Conservation (phyloP, 192 early-diverging fungal genomes). For the Entomortierella lignicola region DNA sequence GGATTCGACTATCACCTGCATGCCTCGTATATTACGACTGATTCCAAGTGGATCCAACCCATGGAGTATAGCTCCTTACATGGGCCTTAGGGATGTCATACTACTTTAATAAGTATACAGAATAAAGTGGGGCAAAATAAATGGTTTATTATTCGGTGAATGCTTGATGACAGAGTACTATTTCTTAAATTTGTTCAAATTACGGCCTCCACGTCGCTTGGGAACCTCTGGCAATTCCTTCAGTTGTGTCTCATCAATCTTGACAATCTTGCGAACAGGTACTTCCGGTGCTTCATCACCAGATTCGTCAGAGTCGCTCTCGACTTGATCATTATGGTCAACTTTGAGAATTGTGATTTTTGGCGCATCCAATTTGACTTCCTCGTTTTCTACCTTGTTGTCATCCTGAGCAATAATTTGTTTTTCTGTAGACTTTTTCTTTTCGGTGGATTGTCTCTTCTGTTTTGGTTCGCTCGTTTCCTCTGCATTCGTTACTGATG, state of each 20-base stretch:
- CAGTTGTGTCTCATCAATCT: constrained; percentile 28
- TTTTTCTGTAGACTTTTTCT: constrained; percentile 5
- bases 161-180: not conserved
- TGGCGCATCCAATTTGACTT: constrained; percentile 8
- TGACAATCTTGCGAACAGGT: constrained; percentile 36
- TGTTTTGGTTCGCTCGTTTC: constrained; percentile 1
- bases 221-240: constrained; percentile 51
- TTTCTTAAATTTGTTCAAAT: constrained; percentile 45
- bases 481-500: constrained; percentile 3
- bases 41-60: constrained; percentile 40
- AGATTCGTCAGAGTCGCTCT: constrained; percentile 28
- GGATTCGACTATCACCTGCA: not conserved
- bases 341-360: constrained; percentile 44
- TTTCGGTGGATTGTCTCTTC: not conserved
- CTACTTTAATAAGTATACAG: too few species aligned
- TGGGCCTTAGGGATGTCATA: too few species aligned
- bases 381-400: not conserved
- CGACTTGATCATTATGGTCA: constrained; percentile 12
- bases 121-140: too few species aligned
- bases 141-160: not conserved
- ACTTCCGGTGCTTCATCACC: constrained; percentile 12
- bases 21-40: constrained; percentile 37
- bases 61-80: constrained; percentile 32
- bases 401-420: not conserved
- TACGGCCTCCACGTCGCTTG: constrained; percentile 49